Conservation (phyloP, 495 filamentous ascomycete genomes). For the Talaromyces nanjingensis region DNA sequence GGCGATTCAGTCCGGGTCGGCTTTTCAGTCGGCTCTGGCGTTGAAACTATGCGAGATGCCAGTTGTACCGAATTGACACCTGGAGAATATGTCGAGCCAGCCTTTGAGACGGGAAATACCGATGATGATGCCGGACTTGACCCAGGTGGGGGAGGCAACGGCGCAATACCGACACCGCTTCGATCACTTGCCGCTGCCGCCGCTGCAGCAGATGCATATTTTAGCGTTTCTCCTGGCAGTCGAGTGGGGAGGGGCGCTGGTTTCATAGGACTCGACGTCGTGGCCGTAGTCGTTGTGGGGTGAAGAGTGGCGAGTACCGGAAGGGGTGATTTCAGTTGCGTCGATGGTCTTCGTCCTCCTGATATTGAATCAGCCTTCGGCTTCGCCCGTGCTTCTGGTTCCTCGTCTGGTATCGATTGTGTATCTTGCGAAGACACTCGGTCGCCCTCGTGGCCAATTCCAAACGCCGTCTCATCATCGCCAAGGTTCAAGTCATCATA, state of each 20-base stretch:
- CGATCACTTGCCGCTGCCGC: constrained; percentile 93
- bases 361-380: constrained; percentile 33
- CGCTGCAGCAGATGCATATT: constrained; percentile 93
- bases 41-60: constrained; percentile 11
- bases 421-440: constrained; percentile 90
- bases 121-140: constrained; percentile 38
- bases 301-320: constrained; percentile 78
- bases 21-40: constrained; percentile 9
- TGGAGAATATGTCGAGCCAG: constrained; percentile 47
- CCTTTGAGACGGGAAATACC: constrained; percentile 36
- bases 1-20: constrained; percentile 7
- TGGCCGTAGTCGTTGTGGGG: constrained; percentile 42
- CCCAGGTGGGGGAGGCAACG: constrained; percentile 82
- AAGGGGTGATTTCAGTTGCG: constrained; percentile 88
- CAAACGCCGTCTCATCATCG: constrained; percentile 81
- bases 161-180: constrained; percentile 79
- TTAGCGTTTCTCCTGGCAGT: constrained; percentile 80
- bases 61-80: constrained; percentile 48
- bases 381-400: constrained; percentile 55
- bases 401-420: constrained; percentile 84
- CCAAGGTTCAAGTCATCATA: constrained; percentile 92
- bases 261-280: constrained; percentile 72
- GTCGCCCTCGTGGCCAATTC: constrained; percentile 76
- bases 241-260: constrained; percentile 81
- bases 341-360: constrained; percentile 69